Conservation (phyloP, 257 asterid species). For the Sherardia arvensis region DNA sequence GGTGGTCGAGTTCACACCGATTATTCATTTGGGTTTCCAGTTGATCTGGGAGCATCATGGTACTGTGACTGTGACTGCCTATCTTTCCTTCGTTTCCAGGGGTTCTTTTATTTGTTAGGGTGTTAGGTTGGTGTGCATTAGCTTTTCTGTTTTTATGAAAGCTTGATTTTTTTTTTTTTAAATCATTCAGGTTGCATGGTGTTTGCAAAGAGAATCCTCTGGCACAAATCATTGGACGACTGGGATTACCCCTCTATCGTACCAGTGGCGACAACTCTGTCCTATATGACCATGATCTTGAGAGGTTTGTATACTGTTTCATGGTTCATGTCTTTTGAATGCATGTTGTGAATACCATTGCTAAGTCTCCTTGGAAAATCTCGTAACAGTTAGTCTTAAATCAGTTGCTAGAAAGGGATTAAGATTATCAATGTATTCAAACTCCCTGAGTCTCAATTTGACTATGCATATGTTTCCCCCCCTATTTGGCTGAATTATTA, state of each 20-base stretch:
- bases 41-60: slow-evolving; percentile 99
- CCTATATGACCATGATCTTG: slow-evolving; percentile 92
- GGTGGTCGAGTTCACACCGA: slow-evolving; percentile 97
- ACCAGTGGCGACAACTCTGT: slow-evolving; percentile 98
- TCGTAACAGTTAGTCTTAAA: background rate
- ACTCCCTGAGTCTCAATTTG: background rate
- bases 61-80: slow-evolving; percentile 13
- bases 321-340: background rate
- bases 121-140: background rate
- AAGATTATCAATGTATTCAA: background rate
- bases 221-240: slow-evolving; percentile 79
- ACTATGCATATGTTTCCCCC: background rate
- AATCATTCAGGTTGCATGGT: slow-evolving; percentile 91
- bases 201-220: slow-evolving; percentile 93
- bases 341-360: background rate
- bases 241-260: slow-evolving; percentile 93
- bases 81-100: background rate
- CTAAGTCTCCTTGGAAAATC: background rate
- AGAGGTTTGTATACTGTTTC: slow-evolving; percentile 44
- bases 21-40: slow-evolving; percentile 92
- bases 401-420: background rate
- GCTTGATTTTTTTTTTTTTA: slow-evolving; percentile 7
- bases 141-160: background rate
- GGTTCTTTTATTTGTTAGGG: background rate
- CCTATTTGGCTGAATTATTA: background rate